Evolutionary conservation across 257 asterid genomes (phyloP), one percentile per base, ranked within the genome.

Genomic region (Ballota nigra): DNA sequence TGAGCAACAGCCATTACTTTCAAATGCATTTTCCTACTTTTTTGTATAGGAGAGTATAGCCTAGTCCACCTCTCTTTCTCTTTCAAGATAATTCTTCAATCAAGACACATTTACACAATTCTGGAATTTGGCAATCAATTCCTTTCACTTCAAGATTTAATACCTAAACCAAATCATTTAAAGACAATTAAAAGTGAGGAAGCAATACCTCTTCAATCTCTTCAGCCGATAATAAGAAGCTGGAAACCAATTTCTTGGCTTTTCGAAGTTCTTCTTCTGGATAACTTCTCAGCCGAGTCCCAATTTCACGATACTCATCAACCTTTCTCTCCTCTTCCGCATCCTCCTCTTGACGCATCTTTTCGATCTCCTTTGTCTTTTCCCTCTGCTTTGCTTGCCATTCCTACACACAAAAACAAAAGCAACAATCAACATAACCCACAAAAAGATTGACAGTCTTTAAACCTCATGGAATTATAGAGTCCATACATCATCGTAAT

Each of bases 381-480:
- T 94, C 93, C 76, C 97, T 79, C 82, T 94, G 99, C 79, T 60
- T 82, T 18, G 96, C 97, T 89, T 91, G 99, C 98, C 99, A 94
- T 84, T 94, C 97, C 99, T 94, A 80, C 64, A 72, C 78, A 72
- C 29, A 61, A 45, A 8, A 8, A 24, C 20, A 13, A 28, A 16
- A 68, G 8, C 7, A 69, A 55, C 18, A 31, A 16, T 60, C 36
- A 34, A 45, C 55, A 61, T 55, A 63, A 41, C 38, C 63, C 47
- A 59, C 63, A 67, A 43, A 63, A 29, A 7, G 29, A 68, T 8
- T 0, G 31, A 6, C 22, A 5, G 8, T n/a, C 24, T 1, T 51
- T 23, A 47, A 40, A 29, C 43, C 13, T n/a, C 20, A 7, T 15
- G 19, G n/a, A 59, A 0, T 22, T 4, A 19, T 5, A 64, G 18